phyloP scores from a whole-genome alignment of 306 rosid species.

The Sicyos edulis region DNA sequence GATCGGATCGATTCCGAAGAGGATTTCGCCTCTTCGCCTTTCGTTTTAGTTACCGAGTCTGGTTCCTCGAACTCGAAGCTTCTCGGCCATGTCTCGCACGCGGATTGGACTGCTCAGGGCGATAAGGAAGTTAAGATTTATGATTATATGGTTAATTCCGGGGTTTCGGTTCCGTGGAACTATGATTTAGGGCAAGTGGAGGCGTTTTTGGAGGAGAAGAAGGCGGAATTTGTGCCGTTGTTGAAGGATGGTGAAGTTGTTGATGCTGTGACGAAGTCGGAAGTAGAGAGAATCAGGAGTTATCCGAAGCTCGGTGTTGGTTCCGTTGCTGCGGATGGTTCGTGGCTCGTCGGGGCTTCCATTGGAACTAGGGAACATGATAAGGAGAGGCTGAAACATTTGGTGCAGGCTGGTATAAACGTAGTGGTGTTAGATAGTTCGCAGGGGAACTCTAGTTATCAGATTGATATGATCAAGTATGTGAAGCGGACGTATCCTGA shows the following conservation, averaged over 20 bases:
- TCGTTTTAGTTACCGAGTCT: slow-evolving; percentile 50
- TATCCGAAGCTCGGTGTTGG: slow-evolving; percentile 61
- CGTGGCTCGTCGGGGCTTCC: slow-evolving; percentile 76
- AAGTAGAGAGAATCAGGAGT: slow-evolving; percentile 57
- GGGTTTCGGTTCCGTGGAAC: slow-evolving; percentile 40
- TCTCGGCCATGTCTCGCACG: slow-evolving; percentile 48
- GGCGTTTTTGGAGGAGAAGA: slow-evolving; percentile 31
- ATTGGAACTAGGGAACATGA: slow-evolving; percentile 78
- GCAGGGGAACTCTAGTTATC: slow-evolving; percentile 85
- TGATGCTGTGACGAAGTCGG: slow-evolving; percentile 54
- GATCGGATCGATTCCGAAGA: slow-evolving; percentile 34
- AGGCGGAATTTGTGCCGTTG: slow-evolving; percentile 36
- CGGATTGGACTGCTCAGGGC: slow-evolving; percentile 35
- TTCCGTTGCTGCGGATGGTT: slow-evolving; percentile 62
- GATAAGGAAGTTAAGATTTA: slow-evolving; percentile 36
- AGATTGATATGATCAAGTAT: slow-evolving; percentile 78
- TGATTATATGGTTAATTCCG: slow-evolving; percentile 42
- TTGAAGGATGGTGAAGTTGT: slow-evolving; percentile 44
- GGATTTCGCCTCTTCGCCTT: slow-evolving; percentile 43
- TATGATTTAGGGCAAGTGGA: slow-evolving; percentile 36
- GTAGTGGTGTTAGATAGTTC: slow-evolving; percentile 87
- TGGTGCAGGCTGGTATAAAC: slow-evolving; percentile 75
- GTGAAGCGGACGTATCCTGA: slow-evolving; percentile 49
- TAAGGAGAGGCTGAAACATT: slow-evolving; percentile 65
- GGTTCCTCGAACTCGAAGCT: slow-evolving; percentile 43